Conservation (phyloP, 257 asterid genomes). For the Nyctanthes arbortristis region DNA sequence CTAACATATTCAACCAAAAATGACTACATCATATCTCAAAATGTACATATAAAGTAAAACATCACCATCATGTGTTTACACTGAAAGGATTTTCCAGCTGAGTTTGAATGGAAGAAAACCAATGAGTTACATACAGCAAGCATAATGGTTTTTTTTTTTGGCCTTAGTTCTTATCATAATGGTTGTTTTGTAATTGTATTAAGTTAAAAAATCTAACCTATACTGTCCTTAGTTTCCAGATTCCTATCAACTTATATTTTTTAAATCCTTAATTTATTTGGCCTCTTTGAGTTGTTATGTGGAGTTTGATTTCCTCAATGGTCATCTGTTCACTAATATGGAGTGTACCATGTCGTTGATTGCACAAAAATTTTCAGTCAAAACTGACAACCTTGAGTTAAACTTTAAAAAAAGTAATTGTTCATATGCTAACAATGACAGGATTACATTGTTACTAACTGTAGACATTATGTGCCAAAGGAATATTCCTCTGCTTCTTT, state of each 20-base stretch:
- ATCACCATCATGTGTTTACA: conserved; percentile 1
- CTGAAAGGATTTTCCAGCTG: not conserved
- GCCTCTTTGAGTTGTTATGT: not conserved
- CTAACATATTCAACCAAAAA: too few species aligned
- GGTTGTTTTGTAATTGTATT: not conserved
- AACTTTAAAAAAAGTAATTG: not conserved
- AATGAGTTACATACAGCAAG: not conserved
- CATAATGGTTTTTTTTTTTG: not conserved
- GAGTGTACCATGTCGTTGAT: not conserved
- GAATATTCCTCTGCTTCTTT: not conserved
- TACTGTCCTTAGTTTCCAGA: not conserved
- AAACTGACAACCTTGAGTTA: not conserved
- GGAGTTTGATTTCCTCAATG: not conserved
- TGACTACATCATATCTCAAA: too few species aligned
- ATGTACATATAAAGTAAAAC: too few species aligned
- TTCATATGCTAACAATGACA: too few species aligned
- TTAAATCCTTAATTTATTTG: not conserved
- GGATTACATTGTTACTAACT: not conserved
- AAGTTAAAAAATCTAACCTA: not conserved
- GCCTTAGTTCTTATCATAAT: not conserved
- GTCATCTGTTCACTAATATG: too few species aligned
- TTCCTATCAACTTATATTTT: too few species aligned
- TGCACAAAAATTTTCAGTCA: not conserved
- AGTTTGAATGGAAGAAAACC: not conserved
- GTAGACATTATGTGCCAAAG: not conserved